Evolutionary conservation across 129 eudicot genomes (phyloP), one percentile per base, ranked within the genome.

Genomic region (Arctium lappa): DNA sequence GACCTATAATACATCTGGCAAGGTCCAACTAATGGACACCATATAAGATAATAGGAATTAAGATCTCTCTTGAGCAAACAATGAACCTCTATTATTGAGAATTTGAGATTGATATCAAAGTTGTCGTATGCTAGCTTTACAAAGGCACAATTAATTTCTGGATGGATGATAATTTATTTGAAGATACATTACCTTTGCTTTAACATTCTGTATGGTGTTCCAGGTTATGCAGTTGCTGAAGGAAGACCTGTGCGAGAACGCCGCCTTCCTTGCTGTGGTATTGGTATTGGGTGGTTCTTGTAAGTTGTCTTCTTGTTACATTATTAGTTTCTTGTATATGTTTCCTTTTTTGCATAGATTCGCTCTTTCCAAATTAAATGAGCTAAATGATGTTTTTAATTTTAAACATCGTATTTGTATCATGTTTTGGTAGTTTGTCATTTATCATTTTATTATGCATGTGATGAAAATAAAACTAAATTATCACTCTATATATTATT

Each of bases 181-280:
- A 80, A 69, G 60, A 37, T 72, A 40, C 31, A 18, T 79, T 73
- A 31, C 42, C 38, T 75, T 32, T 76, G 11, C 72, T 53, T 60
- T 71, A 72, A 69, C 73, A 18, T 15, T 32, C 42, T 56, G 42
- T 30, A 38, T 84, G 79, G 37, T 79, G 77, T 81, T 63, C 30
- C 83, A 95, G 99, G 97, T 80, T 95, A 92, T 86, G 94, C 87
- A 77, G 94, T 91, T 74, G 93, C 91, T 77, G 99, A 92, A 86
- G 97, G 99, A 88, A 88, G 87, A 80, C 97, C 99, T 29, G 88
- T 87, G 74, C 87, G 97, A 86, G 89, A 91, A 82, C 83, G 38
- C 37, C 97, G 92, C 29, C 99, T 95, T 87, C 93, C 99, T 81
- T 95, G 97, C 89, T 95, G 99, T 63, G 99, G 99, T 36, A 80